phyloP scores from a whole-genome alignment of 345 rosid species.

The Citrus glauca region DNA sequence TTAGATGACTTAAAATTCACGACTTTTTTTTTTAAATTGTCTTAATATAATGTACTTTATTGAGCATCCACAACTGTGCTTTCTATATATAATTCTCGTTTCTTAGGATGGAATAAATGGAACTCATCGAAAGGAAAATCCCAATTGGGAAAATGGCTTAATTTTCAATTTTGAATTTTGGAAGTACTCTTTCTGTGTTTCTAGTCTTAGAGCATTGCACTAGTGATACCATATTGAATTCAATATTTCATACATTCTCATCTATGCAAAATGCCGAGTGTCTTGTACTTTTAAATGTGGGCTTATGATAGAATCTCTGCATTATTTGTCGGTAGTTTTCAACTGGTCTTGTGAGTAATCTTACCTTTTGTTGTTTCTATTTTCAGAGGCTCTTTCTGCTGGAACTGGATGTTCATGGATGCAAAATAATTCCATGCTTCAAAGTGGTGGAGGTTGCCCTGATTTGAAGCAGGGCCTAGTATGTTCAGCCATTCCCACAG shows the following conservation, averaged over 20 bases:
- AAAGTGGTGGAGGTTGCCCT: constrained; percentile 6
- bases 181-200: neutral
- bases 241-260: neutral
- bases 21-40: neutral
- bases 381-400: constrained; percentile 25
- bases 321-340: neutral
- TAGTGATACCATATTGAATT: neutral
- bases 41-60: neutral
- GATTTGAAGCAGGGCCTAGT: constrained; percentile 22
- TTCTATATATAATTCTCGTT: neutral
- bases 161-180: neutral
- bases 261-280: neutral
- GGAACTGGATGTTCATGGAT: constrained; percentile 58
- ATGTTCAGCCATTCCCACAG: constrained; percentile 34
- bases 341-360: neutral
- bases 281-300: neutral
- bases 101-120: neutral
- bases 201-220: neutral
- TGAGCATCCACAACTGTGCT: neutral
- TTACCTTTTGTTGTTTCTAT: neutral
- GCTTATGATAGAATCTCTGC: neutral
- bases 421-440: constrained; percentile 40
- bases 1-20: neutral
- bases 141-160: neutral
- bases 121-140: neutral